phyloP scores from a whole-genome alignment of 2,329 filamentous ascomycete genomes.

The Pyrenochaeta sp. region DNA sequence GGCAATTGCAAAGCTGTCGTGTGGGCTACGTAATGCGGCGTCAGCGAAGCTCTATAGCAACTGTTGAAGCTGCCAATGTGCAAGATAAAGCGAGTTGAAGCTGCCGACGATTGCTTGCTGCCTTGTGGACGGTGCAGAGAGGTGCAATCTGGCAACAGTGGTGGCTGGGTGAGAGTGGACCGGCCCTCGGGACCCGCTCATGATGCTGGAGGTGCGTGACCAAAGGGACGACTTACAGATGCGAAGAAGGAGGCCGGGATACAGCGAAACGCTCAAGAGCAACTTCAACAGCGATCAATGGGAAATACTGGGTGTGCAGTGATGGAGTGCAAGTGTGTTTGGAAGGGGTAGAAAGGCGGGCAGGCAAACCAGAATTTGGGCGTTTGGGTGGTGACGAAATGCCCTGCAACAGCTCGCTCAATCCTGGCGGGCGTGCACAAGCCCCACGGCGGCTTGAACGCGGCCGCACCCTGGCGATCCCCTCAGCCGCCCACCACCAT shows the following conservation, averaged over 20 bases:
- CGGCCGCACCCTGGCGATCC: constrained; percentile 38
- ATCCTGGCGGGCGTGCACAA: constrained; percentile 28
- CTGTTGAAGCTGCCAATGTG: constrained; percentile 20
- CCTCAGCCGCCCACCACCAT: constrained; percentile 28
- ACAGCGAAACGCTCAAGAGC: constrained; percentile 1
- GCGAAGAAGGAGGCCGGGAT: constrained; percentile 19
- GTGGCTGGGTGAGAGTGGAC: constrained; percentile 34
- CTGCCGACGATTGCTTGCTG: constrained; percentile 20
- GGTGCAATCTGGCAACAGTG: constrained; percentile 47
- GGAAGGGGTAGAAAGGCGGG: constrained; percentile 32
- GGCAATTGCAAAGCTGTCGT: constrained; percentile 31
- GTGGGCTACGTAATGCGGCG: constrained; percentile 29
- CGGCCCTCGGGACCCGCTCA: constrained; percentile 38
- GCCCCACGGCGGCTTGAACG: constrained; percentile 25
- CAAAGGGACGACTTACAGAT: constrained; percentile 37
- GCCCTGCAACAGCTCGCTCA: constrained; percentile 26
- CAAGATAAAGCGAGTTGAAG: constrained; percentile 12
- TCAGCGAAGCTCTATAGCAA: constrained; percentile 33
- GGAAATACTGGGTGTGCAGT: constrained; percentile 8
- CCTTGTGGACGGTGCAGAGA: constrained; percentile 25
- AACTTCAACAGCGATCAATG: background rate
- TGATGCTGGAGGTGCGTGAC: constrained; percentile 36
- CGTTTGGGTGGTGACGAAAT: constrained; percentile 47
- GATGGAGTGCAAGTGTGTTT: constrained; percentile 21
- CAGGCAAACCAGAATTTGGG: constrained; percentile 42